phyloP scores from a whole-genome alignment of 805 yeast species.

The Starmerella davenportii region DNA sequence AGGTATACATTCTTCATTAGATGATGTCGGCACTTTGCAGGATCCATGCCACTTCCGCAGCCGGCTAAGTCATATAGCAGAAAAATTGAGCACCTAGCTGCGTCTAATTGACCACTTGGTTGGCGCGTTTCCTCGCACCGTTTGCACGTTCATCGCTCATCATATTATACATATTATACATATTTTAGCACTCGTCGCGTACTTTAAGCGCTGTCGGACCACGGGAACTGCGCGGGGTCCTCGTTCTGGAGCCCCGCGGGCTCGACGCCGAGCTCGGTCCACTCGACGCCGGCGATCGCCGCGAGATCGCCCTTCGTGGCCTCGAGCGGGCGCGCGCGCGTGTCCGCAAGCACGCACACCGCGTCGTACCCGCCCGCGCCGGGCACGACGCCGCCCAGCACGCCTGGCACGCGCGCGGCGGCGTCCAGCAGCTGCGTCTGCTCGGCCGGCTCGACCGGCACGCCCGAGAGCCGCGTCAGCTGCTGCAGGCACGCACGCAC shows the following conservation, averaged over 20 bases:
- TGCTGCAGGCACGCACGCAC: constrained; percentile 42
- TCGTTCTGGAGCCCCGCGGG: constrained; percentile 22
- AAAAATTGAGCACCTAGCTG: too few relatives aligned
- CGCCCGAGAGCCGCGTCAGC: constrained; percentile 51
- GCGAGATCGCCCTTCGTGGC: constrained; percentile 7
- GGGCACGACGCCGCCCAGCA: constrained; percentile 89
- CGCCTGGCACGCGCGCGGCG: constrained; percentile 45
- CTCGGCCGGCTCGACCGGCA: constrained; percentile 68
- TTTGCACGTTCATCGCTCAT: too few relatives aligned
- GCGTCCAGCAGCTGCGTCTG: constrained; percentile 56
- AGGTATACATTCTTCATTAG: too few relatives aligned
- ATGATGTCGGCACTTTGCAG: too few relatives aligned
- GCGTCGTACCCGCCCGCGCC: constrained; percentile 99
- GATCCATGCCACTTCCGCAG: too few relatives aligned
- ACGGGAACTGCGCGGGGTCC: neutral
- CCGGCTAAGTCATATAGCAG: too few relatives aligned
- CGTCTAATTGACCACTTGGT: too few relatives aligned
- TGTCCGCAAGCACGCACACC: constrained; percentile 49
- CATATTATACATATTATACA: too few relatives aligned
- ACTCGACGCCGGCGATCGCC: constrained; percentile 24
- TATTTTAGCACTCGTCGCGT: too few relatives aligned
- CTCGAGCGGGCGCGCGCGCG: constrained; percentile 23
- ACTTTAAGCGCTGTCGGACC: too few relatives aligned
- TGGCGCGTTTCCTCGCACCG: too few relatives aligned
- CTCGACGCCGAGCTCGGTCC: constrained; percentile 31